Evolutionary conservation across 2,329 filamentous ascomycete genomes (phyloP).

Genomic region (Colletotrichum costaricense): DNA sequence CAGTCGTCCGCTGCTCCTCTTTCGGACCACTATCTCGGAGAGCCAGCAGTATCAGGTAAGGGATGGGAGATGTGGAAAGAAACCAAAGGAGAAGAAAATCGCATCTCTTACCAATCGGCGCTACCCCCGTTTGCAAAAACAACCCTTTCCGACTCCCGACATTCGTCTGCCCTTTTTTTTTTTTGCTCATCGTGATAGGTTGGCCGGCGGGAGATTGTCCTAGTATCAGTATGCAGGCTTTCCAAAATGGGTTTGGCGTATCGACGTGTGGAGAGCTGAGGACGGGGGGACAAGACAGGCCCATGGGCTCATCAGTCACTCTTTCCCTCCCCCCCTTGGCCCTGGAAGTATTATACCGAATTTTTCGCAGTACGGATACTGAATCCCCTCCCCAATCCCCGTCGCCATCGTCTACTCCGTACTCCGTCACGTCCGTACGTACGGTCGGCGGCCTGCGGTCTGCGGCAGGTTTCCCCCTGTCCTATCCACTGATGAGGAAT

Average conservation of each 20-base stretch:
- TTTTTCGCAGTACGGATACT: background rate
- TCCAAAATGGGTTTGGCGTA: constrained; percentile 10
- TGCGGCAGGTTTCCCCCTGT: background rate
- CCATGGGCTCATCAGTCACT: background rate
- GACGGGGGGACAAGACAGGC: background rate
- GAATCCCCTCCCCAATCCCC: too few species aligned
- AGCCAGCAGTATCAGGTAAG: constrained; percentile 18
- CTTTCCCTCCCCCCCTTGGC: background rate
- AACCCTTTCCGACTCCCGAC: background rate
- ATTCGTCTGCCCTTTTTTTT: background rate
- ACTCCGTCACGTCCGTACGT: background rate
- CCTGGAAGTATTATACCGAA: background rate
- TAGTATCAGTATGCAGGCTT: background rate
- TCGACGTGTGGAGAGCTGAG: constrained; percentile 6
- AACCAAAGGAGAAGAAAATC: background rate
- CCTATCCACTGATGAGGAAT: background rate
- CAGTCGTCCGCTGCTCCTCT: background rate
- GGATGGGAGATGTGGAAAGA: background rate
- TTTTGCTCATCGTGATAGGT: background rate
- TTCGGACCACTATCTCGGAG: background rate
- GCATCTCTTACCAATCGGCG: background rate
- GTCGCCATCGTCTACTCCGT: background rate
- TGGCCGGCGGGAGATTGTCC: background rate
- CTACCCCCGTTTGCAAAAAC: background rate
- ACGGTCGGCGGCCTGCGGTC: background rate